Evolutionary conservation across 331 rosid species (phyloP).

Genomic region (Pyrus hybrid): DNA sequence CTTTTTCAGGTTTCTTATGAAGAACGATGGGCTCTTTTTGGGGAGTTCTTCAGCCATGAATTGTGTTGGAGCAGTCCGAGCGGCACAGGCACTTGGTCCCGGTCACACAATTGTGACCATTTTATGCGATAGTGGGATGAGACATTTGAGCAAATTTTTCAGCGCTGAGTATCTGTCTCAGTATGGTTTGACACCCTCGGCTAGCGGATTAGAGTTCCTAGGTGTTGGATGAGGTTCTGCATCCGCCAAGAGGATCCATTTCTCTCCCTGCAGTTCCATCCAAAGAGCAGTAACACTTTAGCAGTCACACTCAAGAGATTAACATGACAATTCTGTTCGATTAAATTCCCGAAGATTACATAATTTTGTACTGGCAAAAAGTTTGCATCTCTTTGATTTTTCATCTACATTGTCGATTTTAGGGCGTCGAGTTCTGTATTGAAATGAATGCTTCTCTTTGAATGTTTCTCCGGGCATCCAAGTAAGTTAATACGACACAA

Average conservation of each 20-base stretch:
- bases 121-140: slow-evolving; percentile 89
- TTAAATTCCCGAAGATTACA: background rate
- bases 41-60: slow-evolving; percentile 97
- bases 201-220: slow-evolving; percentile 63
- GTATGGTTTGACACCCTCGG: slow-evolving; percentile 69
- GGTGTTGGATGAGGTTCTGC: slow-evolving; percentile 31
- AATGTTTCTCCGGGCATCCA: background rate
- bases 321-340: too few relatives aligned
- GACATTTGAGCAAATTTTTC: slow-evolving; percentile 86
- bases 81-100: slow-evolving; percentile 75
- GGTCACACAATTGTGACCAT: slow-evolving; percentile 91
- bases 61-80: slow-evolving; percentile 88
- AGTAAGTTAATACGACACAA: background rate
- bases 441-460: background rate
- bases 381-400: background rate
- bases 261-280: background rate
- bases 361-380: background rate
- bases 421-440: background rate
- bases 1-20: slow-evolving; percentile 58
- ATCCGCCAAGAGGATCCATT: background rate
- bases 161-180: slow-evolving; percentile 52
- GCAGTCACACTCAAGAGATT: background rate
- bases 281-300: background rate
- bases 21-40: slow-evolving; percentile 82
- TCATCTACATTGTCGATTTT: background rate